These are phyloP conservation scores for Microcera coccophila DNA, from an alignment of 2,329 filamentous ascomycete genomes.

Conservation along the genomic window DNA sequence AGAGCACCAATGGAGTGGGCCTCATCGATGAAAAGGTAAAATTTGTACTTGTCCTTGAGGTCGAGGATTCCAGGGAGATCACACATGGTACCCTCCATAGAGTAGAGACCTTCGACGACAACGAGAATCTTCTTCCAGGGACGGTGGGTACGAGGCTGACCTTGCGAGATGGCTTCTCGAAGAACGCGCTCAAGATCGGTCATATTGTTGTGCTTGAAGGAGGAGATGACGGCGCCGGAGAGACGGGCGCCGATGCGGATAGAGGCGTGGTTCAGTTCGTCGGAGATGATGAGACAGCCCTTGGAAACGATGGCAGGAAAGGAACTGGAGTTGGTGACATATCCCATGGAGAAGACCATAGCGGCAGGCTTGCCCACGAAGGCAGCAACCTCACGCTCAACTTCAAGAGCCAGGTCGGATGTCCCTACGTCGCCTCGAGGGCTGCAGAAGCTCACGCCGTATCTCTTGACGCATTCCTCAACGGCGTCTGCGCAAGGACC, in stretches of 20 bases:
- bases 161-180: conserved; percentile 90
- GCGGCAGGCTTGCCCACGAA: conserved; percentile 93
- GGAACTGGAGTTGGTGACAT: conserved; percentile 88
- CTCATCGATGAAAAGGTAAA: conserved; percentile 91
- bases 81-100: conserved; percentile 99
- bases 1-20: conserved; percentile 94
- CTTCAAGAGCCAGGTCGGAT: conserved; percentile 80
- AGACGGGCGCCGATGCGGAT: conserved; percentile 93
- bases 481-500: conserved; percentile 92
- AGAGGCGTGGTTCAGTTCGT: conserved; percentile 96
- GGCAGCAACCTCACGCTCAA: conserved; percentile 80
- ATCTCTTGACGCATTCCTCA: conserved; percentile 78
- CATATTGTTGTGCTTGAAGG: conserved; percentile 99
- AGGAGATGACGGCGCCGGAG: conserved; percentile 89
- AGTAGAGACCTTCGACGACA: conserved; percentile 94
- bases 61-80: conserved; percentile 86
- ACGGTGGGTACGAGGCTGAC: conserved; percentile 94
- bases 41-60: conserved; percentile 95
- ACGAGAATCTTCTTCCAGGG: conserved; percentile 99
- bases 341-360: conserved; percentile 99
- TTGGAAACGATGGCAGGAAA: conserved; percentile 92
- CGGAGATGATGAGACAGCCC: conserved; percentile 90
- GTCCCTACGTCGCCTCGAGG: conserved; percentile 81
- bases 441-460: conserved; percentile 79
- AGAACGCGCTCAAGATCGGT: conserved; percentile 77